These are phyloP conservation scores for Peziza echinospora DNA, from an alignment of 495 filamentous ascomycete genomes.

Conservation along the genomic window DNA sequence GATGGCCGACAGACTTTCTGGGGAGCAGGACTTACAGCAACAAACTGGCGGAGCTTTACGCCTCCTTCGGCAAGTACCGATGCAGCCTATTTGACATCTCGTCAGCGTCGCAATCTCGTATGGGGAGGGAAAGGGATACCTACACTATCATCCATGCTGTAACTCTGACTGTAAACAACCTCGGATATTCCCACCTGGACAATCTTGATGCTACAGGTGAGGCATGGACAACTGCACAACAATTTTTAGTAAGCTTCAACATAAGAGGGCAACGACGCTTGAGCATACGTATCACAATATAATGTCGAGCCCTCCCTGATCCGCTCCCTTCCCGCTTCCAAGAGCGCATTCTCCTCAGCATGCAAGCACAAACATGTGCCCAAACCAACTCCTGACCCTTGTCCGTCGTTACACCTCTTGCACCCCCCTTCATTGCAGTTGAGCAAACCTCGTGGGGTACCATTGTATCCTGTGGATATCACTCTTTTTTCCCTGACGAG, in stretches of 20 bases:
- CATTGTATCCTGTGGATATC: slow-evolving; percentile 94
- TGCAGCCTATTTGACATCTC: slow-evolving; percentile 40
- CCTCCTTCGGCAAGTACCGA: slow-evolving; percentile 53
- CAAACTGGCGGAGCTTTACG: slow-evolving; percentile 59
- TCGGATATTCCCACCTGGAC: slow-evolving; percentile 84
- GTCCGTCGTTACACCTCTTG: slow-evolving; percentile 56
- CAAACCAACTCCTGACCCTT: slow-evolving; percentile 46
- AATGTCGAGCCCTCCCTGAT: slow-evolving; percentile 58
- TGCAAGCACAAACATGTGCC: slow-evolving; percentile 85
- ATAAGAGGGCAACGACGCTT: not conserved
- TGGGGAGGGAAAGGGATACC: slow-evolving; percentile 2
- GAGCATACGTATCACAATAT: slow-evolving; percentile 67
- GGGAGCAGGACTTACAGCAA: slow-evolving; percentile 38
- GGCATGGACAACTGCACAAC: slow-evolving; percentile 50
- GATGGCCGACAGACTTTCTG: not conserved
- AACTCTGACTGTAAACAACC: slow-evolving; percentile 82
- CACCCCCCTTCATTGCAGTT: slow-evolving; percentile 95
- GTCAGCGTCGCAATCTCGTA: slow-evolving; percentile 5
- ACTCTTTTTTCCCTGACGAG: slow-evolving; percentile 75
- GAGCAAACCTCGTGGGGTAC: slow-evolving; percentile 60
- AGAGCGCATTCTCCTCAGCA: slow-evolving; percentile 86
- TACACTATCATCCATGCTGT: slow-evolving; percentile 68
- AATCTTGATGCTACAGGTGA: slow-evolving; percentile 98
- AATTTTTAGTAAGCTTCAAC: not conserved
- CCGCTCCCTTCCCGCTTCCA: slow-evolving; percentile 82